Evolutionary conservation across 257 asterid genomes (phyloP).

Genomic region (Cynanchum wilfordii): DNA sequence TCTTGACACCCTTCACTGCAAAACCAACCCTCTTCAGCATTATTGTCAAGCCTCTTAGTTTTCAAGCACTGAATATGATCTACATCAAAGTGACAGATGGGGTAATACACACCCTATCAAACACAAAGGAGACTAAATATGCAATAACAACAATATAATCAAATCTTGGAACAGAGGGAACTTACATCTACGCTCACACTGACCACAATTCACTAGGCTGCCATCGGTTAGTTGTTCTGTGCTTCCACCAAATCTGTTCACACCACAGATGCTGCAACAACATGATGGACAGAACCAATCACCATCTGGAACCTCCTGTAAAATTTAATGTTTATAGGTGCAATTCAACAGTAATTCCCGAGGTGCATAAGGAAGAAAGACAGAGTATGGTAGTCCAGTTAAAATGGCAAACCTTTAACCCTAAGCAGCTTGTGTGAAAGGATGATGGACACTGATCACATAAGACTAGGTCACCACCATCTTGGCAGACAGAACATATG

Average conservation of each 20-base stretch:
- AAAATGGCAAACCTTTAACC: slow-evolving; percentile 54
- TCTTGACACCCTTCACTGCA: slow-evolving; percentile 59
- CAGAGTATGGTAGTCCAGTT: slow-evolving; percentile 11
- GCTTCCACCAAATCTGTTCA: slow-evolving; percentile 23
- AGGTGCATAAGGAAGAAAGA: background rate
- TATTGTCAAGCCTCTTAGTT: slow-evolving; percentile 27
- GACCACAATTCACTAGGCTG: slow-evolving; percentile 44
- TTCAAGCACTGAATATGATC: slow-evolving; percentile 70
- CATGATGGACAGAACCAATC: slow-evolving; percentile 98
- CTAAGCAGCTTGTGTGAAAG: slow-evolving; percentile 73
- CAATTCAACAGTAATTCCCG: background rate
- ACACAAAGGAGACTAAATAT: background rate
- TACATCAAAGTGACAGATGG: slow-evolving; percentile 26
- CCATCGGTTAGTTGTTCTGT: slow-evolving; percentile 25
- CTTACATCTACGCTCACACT: slow-evolving; percentile 80
- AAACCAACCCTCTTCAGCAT: slow-evolving; percentile 55
- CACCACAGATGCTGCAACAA: slow-evolving; percentile 74
- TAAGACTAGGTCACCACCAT: slow-evolving; percentile 73
- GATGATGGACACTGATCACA: slow-evolving; percentile 95
- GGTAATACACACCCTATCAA: background rate
- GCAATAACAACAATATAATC: slow-evolving; percentile 3
- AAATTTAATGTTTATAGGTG: slow-evolving; percentile 13
- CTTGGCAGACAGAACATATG: slow-evolving; percentile 78
- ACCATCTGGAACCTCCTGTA: slow-evolving; percentile 80
- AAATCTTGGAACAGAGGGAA: slow-evolving; percentile 13